Evolutionary conservation across 345 rosid genomes (phyloP), one percentile per base, ranked within the genome.

Genomic region (Kandelia obovata): DNA sequence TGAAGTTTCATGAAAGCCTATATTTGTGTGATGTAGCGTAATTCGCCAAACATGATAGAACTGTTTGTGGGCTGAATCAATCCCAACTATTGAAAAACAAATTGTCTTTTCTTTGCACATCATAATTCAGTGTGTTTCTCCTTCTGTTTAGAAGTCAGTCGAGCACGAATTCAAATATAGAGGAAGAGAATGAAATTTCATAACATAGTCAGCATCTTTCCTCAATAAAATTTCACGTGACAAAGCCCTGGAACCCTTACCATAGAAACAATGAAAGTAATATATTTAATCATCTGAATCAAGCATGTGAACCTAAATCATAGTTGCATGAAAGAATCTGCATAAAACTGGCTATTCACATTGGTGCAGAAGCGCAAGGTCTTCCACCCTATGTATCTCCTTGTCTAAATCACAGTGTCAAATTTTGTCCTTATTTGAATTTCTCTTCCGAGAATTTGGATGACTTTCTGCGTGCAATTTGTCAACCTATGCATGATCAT

Each of bases 1-100:
- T 39, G 47, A 39, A 10, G 15, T 39, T 10, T 39, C 47, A 11
- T 7, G 47, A 11, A 39, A 3, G 47, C 47, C 16, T 39, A 34
- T 60, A 35, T 68, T 46, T 16, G 16, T 71, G 74, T 61, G 43
- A 64, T 63, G 49, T 56, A 52, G 16, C 37, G 66, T 16, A 20
- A 47, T 30, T 46, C 10, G 63, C 19, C 46, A 23, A 26, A 56
- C 53, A 31, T 30, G 37, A 34, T 34, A 7, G 37, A 34, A 34
- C 31, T 7, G 5, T 68, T 5, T 62, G 68, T 70, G 49, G 47
- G 19, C 61, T 49, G 26, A 34, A 17, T 23, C 34, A 16, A 57
- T 21, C 39, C 13, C 30, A 28, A 13, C 13, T 47, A 49, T 60
- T 35, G 17, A 23, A 25, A n/a, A 34, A 3, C 1, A 16, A 56